Evolutionary conservation across 1,284 basidiomycete genomes (phyloP).

Genomic region (Microbotryum intermedium): DNA sequence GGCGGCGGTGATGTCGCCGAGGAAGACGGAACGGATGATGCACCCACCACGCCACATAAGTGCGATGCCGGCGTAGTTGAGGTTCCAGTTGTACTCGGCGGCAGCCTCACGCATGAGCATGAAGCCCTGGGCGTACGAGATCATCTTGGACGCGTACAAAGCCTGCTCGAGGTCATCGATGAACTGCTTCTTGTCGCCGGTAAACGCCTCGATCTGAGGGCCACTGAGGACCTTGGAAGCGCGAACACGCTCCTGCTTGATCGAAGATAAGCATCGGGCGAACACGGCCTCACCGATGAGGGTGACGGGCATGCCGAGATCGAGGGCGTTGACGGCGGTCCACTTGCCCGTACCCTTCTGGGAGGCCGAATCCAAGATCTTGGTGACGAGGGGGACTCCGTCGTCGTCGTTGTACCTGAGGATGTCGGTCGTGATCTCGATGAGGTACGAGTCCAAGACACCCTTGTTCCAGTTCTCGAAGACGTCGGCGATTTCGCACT

Average conservation of each 20-base stretch:
- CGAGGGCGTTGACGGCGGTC: conserved; percentile 97
- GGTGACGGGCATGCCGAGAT: conserved; percentile 82
- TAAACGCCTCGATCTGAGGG: conserved; percentile 85
- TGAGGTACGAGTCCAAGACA: conserved; percentile 98
- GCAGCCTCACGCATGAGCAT: conserved; percentile 99
- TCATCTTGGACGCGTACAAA: conserved; percentile 97
- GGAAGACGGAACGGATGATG: conserved; percentile 87
- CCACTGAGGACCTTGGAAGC: conserved; percentile 86
- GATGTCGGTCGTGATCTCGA: conserved; percentile 94
- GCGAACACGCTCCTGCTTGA: conserved; percentile 93
- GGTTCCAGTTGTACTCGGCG: conserved; percentile 79
- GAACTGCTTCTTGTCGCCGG: conserved; percentile 97
- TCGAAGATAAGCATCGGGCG: conserved; percentile 87
- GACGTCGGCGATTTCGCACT: conserved; percentile 73
- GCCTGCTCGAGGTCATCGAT: conserved; percentile 99
- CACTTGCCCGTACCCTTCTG: conserved; percentile 99
- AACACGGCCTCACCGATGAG: conserved; percentile 99
- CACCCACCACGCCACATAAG: conserved; percentile 99
- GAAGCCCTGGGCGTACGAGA: conserved; percentile 98
- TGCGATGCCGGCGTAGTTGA: conserved; percentile 95
- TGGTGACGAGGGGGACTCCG: conserved; percentile 77
- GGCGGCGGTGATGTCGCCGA: conserved; percentile 83
- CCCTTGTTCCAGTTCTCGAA: conserved; percentile 81
- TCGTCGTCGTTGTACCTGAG: conserved; percentile 95
- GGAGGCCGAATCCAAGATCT: conserved; percentile 92